Conservation (phyloP, 345 rosid species). For the Nephelium lappaceum region DNA sequence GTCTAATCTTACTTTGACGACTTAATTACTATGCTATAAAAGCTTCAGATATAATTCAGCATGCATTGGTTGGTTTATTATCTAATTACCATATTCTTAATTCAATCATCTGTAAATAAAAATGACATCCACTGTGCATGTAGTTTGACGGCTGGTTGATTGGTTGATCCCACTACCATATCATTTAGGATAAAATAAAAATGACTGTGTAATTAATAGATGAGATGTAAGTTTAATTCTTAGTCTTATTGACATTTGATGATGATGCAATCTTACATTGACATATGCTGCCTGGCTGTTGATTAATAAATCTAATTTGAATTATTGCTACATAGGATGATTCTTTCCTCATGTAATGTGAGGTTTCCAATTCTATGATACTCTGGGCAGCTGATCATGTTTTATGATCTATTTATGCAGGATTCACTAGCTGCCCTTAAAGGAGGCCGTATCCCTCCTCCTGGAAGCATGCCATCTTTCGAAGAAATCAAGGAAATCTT, state of each 20-base stretch:
- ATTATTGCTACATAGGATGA: not conserved
- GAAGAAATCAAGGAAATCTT: constrained; percentile 74
- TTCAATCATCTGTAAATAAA: not conserved
- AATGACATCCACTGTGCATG: not conserved
- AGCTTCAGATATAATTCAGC: not conserved
- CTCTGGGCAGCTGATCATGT: not conserved
- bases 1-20: not conserved
- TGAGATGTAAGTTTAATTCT: not conserved
- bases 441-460: constrained; percentile 88
- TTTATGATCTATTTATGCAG: constrained; percentile 37
- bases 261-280: not conserved
- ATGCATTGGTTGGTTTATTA: not conserved
- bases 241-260: not conserved
- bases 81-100: not conserved
- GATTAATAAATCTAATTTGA: constrained; percentile 1
- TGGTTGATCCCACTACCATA: not conserved
- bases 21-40: not conserved
- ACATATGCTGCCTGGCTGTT: not conserved
- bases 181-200: not conserved
- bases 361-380: not conserved
- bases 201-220: not conserved
- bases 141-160: not conserved
- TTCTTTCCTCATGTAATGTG: not conserved
- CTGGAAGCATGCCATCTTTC: constrained; percentile 87
- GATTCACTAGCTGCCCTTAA: constrained; percentile 74